Base-by-base conservation (phyloP, 371 early-diverging fungal species). In the Rhizopus delemar region DNA sequence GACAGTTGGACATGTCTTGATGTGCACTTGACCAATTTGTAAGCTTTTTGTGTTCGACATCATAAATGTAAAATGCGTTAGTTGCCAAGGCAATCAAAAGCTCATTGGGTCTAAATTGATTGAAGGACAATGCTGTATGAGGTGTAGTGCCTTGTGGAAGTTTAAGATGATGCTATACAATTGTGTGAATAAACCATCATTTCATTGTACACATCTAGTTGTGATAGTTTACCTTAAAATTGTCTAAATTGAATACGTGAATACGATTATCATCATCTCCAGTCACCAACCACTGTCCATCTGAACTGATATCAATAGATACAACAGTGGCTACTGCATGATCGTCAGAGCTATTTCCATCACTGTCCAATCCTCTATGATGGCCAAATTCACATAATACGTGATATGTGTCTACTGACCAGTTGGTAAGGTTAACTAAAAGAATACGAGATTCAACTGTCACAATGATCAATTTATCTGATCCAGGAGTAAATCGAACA, bases 21-120 rank as follows among this genome's bases (percentile, higher is more conserved):
- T 89, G 82, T 63, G 79, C 72, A 53, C 81, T 74, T 15, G 93
- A 92, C 96, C 96, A 97, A 43, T 83, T 82, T 4, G 92, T 86
- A 59, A 91, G 70, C 16, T 82, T 80, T 22, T 80, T 75, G 15
- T 71, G 66, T 62, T 89, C 89, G 29, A 89, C 84, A 57, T 94
- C 88, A 73, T 88, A 95, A 46, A 93, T 69, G 63, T 84, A 89
- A 68, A 93, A 86, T 63, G 86, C 85, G 62, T 89, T 90, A 13
- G 81, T 82, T 31, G 85, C 82, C 32, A 84, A 75, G 15, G 87
- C 86, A 46, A 94, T 78, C 38, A 86, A 70, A 41, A 90, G 72
- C 7, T 79, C 83, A 51, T 65, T 72, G n/a, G 86, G 81, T 54
- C 81, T 75, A 57, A 74, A 74, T 56, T 85, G 76, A 62, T 85